Evolutionary conservation across 257 asterid species (phyloP), one percentile per base, ranked within the genome.

Genomic region (Capsicum chinense): DNA sequence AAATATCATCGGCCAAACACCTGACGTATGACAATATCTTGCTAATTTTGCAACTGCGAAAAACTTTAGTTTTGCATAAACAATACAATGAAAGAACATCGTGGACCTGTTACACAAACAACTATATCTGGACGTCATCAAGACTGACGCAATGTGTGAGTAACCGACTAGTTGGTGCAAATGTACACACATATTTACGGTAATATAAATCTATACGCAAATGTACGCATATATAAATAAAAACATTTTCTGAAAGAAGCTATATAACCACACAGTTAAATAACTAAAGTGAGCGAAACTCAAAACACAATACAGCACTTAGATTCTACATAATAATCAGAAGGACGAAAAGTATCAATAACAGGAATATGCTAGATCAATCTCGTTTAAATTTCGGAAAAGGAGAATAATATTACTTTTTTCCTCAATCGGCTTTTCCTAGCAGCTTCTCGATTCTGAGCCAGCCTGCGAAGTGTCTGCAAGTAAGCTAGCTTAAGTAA

Each of bases 371-470:
- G 44, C 60, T 17, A 50, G 21, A 21, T 74, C n/a, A 74, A 37
- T 67, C 11, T 71, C 42, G 26, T 4, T 78, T 16, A 35, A 80
- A 47, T 15, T 59, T 48, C 9, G 42, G 9, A 19, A 73, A 60
- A 56, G 64, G 87, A 78, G 71, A 7, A 35, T 67, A 66, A n/a
- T 1, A 56, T 86, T 90, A 95, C 99, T 79, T 97, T 95, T 90
- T 95, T 97, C 85, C 99, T 91, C 91, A 95, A 86, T 9, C 99
- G 92, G 79, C 99, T 97, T 88, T 97, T 95, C 80, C 93, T 90
- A 16, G 99, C 99, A 85, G 99, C 99, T 90, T 97, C 99, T 5
- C 99, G 92, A 87, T 97, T 97, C 88, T 97, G 99, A 83, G 99
- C 99, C 81, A 94, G 91, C 87, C 99, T 88, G 76, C 98, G 95